Evolutionary conservation across 1,284 basidiomycete genomes (phyloP).

Genomic region (Puccinia polysora): DNA sequence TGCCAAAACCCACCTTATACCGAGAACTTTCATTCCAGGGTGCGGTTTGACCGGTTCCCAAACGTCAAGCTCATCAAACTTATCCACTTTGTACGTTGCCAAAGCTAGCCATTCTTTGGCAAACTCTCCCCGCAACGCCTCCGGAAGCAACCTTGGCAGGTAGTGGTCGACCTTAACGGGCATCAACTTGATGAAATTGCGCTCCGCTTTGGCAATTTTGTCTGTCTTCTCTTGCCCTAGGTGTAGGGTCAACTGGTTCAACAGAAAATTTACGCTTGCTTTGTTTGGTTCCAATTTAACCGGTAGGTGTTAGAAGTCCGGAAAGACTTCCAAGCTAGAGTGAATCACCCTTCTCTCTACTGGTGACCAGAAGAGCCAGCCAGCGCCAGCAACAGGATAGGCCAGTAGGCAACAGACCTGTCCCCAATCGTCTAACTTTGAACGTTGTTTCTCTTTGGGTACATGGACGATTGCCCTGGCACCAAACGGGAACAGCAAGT

Average conservation of each 20-base stretch:
- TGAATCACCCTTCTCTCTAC: neutral
- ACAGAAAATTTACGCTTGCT: neutral
- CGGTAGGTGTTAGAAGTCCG: neutral
- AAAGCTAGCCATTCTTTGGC: neutral
- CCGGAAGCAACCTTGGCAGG: neutral
- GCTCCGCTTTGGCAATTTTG: neutral
- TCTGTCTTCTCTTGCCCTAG: neutral
- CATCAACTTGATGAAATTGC: neutral
- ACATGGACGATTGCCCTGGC: neutral
- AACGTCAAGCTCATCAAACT: neutral
- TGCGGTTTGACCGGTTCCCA: neutral
- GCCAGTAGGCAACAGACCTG: neutral
- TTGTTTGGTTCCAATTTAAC: neutral
- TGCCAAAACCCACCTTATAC: constrained; percentile 7
- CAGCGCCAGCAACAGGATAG: neutral
- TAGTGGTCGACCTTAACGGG: neutral
- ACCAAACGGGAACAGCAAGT: neutral
- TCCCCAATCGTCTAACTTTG: neutral
- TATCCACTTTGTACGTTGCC: too few relatives aligned
- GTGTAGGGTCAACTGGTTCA: neutral
- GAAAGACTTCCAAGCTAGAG: neutral
- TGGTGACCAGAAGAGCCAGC: constrained; percentile 6
- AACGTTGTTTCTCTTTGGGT: neutral
- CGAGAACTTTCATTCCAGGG: constrained; percentile 3
- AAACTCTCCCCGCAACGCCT: neutral